These are phyloP conservation scores for Yamadazyma tumulicola DNA, from an alignment of 805 yeast genomes.

Conservation along the genomic window DNA sequence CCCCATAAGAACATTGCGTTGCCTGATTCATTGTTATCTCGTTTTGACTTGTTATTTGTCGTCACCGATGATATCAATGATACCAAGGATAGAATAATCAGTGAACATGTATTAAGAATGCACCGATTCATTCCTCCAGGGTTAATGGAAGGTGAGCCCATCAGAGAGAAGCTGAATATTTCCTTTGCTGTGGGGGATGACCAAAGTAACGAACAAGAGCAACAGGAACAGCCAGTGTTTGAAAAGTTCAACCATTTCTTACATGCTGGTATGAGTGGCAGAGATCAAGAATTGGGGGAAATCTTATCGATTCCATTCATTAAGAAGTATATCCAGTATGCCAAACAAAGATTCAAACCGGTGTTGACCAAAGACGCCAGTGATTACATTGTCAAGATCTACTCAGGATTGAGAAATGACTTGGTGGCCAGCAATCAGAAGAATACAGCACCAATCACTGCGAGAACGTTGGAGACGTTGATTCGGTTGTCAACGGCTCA, in stretches of 20 bases:
- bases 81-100: conserved; percentile 75
- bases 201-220: conserved; percentile 39
- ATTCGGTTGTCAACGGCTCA: conserved; percentile 95
- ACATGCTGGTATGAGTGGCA: conserved; percentile 66
- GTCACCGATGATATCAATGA: conserved; percentile 95
- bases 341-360: conserved; percentile 84
- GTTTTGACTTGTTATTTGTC: conserved; percentile 92
- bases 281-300: conserved; percentile 24
- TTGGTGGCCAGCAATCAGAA: conserved; percentile 58
- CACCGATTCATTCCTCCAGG: conserved; percentile 89
- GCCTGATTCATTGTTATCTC: conserved; percentile 93
- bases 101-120: conserved; percentile 93
- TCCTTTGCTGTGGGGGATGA: conserved; percentile 80
- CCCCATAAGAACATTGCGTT: conserved; percentile 96
- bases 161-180: conserved; percentile 69
- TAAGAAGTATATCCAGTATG: conserved; percentile 90
- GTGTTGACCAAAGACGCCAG: conserved; percentile 74
- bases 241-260: conserved; percentile 79
- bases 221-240: conserved; percentile 58
- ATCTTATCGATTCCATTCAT: conserved; percentile 74
- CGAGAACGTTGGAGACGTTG: conserved; percentile 95
- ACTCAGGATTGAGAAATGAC: conserved; percentile 79
- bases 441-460: conserved; percentile 90
- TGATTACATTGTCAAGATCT: conserved; percentile 73
- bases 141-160: conserved; percentile 87